Base-by-base conservation (phyloP, 768 basidiomycete species). In the Termitomyces bulborhizus region DNA sequence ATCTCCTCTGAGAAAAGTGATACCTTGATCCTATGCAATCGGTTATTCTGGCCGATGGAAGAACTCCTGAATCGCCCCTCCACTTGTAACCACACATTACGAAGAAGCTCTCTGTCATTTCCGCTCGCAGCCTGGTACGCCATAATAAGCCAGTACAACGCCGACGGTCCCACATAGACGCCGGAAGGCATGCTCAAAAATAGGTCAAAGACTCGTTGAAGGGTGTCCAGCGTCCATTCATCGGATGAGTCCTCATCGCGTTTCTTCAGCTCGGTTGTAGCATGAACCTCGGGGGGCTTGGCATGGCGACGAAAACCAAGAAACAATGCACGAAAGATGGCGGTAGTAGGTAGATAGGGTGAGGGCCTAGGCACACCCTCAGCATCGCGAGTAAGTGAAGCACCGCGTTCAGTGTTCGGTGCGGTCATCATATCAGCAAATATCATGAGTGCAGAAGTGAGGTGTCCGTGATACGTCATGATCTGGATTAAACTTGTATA, bases 281-380 rank as follows among this genome's bases (percentile, higher is more conserved):
- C 31, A 13, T 42, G 45, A 39, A 57, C 42, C 53, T 36, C 16
- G 3, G 44, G 53, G 42, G 68, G 63, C 6, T 66, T 62, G 34
- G 80, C 88, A 60, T 88, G 83, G 11, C 79, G 80, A 6, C 75
- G 72, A 65, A 91, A 93, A 1, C 88, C 90, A 16, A 87, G 76
- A 63, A 94, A 92, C 40, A 94, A 66, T 16, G 81, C 81, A 21
- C 88, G 82, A 66, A 86, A 93, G 32, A 82, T 73, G 21, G 78
- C 68, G 46, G 81, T 64, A 1, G 75, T 80, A 3, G 81, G 80
- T 26, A 64, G 67, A 53, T 75, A 79, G 7, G 63, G 63, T 11
- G 54, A 56, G 1, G 69, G 68, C 26, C 62, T 53, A 3, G 68
- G 60, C 18, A 62, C 51, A 4, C 68, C 68, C 18, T 65, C 57